Base-by-base conservation (phyloP, 805 yeast genomes). In the Brettanomyces sp. region DNA sequence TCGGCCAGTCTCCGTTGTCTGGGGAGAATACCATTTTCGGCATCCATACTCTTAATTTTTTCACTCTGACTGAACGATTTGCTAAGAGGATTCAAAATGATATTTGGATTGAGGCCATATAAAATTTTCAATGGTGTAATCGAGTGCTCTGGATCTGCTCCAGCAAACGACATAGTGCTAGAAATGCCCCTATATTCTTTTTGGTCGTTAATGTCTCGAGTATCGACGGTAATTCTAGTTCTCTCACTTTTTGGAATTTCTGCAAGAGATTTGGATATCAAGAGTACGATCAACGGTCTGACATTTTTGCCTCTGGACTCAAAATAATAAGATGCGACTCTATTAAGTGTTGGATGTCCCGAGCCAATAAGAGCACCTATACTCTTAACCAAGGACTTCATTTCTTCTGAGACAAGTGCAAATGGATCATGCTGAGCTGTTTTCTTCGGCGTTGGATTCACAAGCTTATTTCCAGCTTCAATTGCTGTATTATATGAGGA, bases 261-360 rank as follows among this genome's bases (percentile, higher is more conserved):
- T 49, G 83, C 74, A 46, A 91, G 70, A 4, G 96, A 93, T 57
- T 88, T 84, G 34, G 95, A 79, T 45, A 93, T 69, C 42, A 93
- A 67, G 47, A 93, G 69, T 11, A 93, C 98, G 49, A 93, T 77
- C 52, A 93, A 67, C 1, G 99, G 99, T 48, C 99, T 74, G 18
- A 93, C 88, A 59, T 90, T 95, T 64, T 93, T 93, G 5, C 99
- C 98, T 60, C 91, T 96, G 18, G 93, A 86, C 65, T 90, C 96
- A 56, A 93, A 93, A 67, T 93, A 93, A 67, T 93, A 93, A 34
- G 88, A 79, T n/a, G 95, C 82, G 4, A 91, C 96, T 53, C 95
- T 74, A 65, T 91, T 90, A 49, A 91, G 72, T 9, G 93, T 82
- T 1, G 98, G 96, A 59, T 91, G 96, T 2, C 96, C 95, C 0